Conservation (phyloP, 2,329 filamentous ascomycete species). For the Stemphylium beticola region DNA sequence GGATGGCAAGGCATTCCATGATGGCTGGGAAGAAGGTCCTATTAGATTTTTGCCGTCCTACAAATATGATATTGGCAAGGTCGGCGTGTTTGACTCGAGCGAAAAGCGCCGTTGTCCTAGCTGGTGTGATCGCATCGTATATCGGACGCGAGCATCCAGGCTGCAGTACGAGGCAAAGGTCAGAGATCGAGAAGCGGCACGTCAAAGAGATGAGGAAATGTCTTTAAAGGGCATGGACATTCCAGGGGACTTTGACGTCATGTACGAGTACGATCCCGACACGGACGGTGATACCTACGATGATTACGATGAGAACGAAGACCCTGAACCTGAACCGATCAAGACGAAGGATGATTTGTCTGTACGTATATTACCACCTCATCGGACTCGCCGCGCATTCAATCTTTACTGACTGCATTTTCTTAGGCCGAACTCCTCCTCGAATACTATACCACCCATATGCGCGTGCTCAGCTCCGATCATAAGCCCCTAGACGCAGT, state of each 20-base stretch:
- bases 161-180: constrained; percentile 68
- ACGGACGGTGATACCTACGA: constrained; percentile 66
- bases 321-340: constrained; percentile 56
- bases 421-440: constrained; percentile 57
- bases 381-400: not conserved
- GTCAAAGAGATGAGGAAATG: constrained; percentile 83
- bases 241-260: constrained; percentile 77
- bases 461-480: constrained; percentile 88
- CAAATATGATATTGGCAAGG: constrained; percentile 95
- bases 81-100: constrained; percentile 90
- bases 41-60: constrained; percentile 93
- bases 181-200: constrained; percentile 69
- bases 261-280: constrained; percentile 91
- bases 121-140: constrained; percentile 96
- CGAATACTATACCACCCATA: constrained; percentile 84
- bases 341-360: constrained; percentile 65
- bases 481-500: constrained; percentile 89
- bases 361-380: not conserved
- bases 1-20: constrained; percentile 79
- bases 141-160: constrained; percentile 75
- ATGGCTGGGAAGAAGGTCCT: constrained; percentile 88
- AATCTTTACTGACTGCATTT: not conserved
- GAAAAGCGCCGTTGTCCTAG: constrained; percentile 92
- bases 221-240: constrained; percentile 76
- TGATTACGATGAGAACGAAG: constrained; percentile 43